Percentiles rank a stretch among this genome's conserved stretches.
These are phyloP conservation scores for Botryotinia calthae DNA, from an alignment of 2,329 filamentous ascomycete genomes.

Conservation along the genomic window DNA sequence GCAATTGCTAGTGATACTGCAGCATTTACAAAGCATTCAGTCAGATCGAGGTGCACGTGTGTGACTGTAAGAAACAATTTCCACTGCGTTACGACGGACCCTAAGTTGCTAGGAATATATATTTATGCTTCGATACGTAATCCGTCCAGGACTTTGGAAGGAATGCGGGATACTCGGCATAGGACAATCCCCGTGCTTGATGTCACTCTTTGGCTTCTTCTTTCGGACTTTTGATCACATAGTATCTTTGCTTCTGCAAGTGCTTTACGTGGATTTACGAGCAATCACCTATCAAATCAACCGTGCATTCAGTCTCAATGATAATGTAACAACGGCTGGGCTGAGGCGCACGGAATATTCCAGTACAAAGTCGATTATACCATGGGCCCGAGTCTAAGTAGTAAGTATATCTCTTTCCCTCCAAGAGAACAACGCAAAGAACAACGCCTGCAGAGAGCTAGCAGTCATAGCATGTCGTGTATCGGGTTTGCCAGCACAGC, in stretches of 20 bases:
- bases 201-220: background rate
- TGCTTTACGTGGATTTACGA: background rate
- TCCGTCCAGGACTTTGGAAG: background rate
- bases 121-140: background rate
- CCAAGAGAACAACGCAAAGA: background rate
- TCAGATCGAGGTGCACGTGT: background rate
- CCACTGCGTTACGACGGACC: background rate
- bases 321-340: background rate
- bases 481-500: constrained; percentile 4
- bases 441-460: background rate
- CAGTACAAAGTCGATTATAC: background rate
- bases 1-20: background rate
- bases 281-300: background rate
- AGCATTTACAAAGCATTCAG: background rate
- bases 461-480: background rate
- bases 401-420: background rate
- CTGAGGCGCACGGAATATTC: background rate
- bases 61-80: background rate
- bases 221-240: background rate
- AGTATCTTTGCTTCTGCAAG: background rate
- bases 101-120: background rate
- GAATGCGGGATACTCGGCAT: background rate
- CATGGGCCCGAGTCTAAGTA: background rate
- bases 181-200: background rate
- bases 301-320: no score